These are phyloP conservation scores for Xylaria sp. DNA, from an alignment of 2,329 filamentous ascomycete genomes.

Conservation along the genomic window DNA sequence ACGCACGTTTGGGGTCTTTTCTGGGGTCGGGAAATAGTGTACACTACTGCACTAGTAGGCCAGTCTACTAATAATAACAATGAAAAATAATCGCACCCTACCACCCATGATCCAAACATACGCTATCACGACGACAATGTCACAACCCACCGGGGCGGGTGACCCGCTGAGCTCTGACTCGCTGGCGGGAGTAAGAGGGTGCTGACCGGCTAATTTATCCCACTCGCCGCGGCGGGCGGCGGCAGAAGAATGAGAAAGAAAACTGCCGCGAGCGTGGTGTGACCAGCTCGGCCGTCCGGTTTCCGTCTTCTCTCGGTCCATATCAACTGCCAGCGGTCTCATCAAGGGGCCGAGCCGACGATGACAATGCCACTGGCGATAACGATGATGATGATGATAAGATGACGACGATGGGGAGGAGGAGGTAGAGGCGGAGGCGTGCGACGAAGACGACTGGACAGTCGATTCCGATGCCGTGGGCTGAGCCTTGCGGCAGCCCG, in stretches of 20 bases:
- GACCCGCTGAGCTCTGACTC: slow-evolving; percentile 33
- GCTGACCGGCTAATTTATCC: slow-evolving; percentile 34
- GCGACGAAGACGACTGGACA: slow-evolving; percentile 17
- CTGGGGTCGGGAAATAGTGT: slow-evolving; percentile 20
- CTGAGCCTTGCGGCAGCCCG: slow-evolving; percentile 37
- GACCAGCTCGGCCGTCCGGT: background rate
- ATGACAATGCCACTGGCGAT: background rate
- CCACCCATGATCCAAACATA: slow-evolving; percentile 16
- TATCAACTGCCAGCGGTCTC: background rate
- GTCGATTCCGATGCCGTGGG: slow-evolving; percentile 31
- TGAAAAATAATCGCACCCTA: slow-evolving; percentile 13
- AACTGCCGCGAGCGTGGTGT: slow-evolving; percentile 12
- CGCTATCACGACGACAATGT: slow-evolving; percentile 31
- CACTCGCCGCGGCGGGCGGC: slow-evolving; percentile 28
- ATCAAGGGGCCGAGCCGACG: background rate
- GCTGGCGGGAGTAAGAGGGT: slow-evolving; percentile 25
- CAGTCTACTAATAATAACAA: slow-evolving; percentile 25
- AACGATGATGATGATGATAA: background rate
- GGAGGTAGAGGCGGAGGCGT: background rate
- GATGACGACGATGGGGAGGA: slow-evolving; percentile 10
- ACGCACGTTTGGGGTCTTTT: slow-evolving; percentile 28
- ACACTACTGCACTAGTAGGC: slow-evolving; percentile 15
- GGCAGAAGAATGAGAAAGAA: slow-evolving; percentile 19
- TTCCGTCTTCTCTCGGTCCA: background rate
- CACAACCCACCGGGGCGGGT: slow-evolving; percentile 33